Base-by-base conservation (phyloP, 495 filamentous ascomycete genomes). In the Melanomma pulvis-pyrius region DNA sequence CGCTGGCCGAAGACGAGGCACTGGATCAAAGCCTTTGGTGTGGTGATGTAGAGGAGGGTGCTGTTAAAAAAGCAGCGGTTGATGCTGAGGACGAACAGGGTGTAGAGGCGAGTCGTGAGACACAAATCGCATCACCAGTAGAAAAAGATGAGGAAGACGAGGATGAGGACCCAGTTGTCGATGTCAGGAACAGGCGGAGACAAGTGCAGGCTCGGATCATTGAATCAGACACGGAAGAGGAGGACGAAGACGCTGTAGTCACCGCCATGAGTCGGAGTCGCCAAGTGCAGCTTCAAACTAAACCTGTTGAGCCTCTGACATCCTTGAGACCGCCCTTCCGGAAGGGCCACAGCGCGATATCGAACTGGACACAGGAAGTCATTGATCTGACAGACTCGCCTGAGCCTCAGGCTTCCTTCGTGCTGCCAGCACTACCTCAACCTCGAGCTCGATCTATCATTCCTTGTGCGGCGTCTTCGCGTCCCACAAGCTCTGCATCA, bases 11-110 rank as follows among this genome's bases (percentile, higher is more conserved):
- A 30, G 39, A 59, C 25, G 63, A 71, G 41, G 65, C 66, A 24
- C 55, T 66, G 34, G 74, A 75, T 59, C 63, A 72, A 48, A 76
- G 70, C 52, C 19, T 76, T 2, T 72, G 66, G 66, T 76, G 73
- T 63, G 64, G 59, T 21, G 63, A 66, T 56, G 69, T 69, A n/a
- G 74, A 75, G 25, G 62, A 66, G 13, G 34, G 15, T 17, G 51
- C 44, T 21, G 54, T 49, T 6, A 24, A 26, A 66, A 29, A 44
- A 44, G 13, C 9, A 44, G 5, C 3, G n/a, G 39, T 15, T 44
- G 39, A 44, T 6, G 5, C 8, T 44, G 39, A 44, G 39, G 39
- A 6, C n/a, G 39, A 44, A n/a, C n/a, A n/a, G n/a, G n/a, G n/a
- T n/a, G n/a, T n/a, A n/a, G n/a, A n/a, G n/a, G n/a, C n/a, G n/a